Conservation (phyloP, 2,329 filamentous ascomycete genomes). For the Colletotrichum tropicale region DNA sequence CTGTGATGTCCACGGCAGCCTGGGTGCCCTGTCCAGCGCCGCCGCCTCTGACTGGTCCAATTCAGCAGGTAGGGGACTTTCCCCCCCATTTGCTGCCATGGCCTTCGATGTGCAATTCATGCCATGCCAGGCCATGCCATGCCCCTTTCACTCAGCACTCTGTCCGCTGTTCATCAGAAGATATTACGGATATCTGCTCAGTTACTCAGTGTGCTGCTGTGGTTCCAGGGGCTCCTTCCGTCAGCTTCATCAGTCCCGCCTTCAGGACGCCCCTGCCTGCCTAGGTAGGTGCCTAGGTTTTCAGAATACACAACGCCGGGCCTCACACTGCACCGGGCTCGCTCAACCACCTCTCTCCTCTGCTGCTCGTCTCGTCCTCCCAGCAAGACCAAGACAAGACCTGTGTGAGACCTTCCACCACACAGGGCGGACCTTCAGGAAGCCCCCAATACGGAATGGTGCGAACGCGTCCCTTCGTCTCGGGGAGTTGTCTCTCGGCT, state of each 20-base stretch:
- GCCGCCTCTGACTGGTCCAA: slow-evolving; percentile 5
- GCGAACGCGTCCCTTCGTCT: slow-evolving; percentile 12
- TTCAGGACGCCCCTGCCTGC: not conserved
- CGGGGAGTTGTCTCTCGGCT: slow-evolving; percentile 5
- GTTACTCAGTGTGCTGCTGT: not conserved
- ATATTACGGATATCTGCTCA: not conserved
- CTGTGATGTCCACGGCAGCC: not conserved
- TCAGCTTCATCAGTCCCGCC: not conserved
- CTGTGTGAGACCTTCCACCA: not conserved
- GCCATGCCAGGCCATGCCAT: not conserved
- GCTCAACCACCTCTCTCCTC: not conserved
- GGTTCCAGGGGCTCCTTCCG: not conserved
- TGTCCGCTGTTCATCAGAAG: not conserved
- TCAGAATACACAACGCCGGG: not conserved
- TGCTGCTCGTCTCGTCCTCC: not conserved
- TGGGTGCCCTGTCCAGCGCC: not conserved
- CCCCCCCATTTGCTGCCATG: not conserved
- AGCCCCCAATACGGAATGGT: not conserved
- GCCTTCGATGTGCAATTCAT: not conserved
- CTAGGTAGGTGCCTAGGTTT: not conserved
- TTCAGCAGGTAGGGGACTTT: not conserved
- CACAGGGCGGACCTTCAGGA: not conserved
- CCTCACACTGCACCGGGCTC: not conserved
- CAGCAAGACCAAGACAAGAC: not conserved
- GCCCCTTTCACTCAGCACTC: not conserved